Evolutionary conservation across 208 protist genomes (phyloP), one percentile per base, ranked within the genome.

Genomic region (Borovskyia barvae): DNA sequence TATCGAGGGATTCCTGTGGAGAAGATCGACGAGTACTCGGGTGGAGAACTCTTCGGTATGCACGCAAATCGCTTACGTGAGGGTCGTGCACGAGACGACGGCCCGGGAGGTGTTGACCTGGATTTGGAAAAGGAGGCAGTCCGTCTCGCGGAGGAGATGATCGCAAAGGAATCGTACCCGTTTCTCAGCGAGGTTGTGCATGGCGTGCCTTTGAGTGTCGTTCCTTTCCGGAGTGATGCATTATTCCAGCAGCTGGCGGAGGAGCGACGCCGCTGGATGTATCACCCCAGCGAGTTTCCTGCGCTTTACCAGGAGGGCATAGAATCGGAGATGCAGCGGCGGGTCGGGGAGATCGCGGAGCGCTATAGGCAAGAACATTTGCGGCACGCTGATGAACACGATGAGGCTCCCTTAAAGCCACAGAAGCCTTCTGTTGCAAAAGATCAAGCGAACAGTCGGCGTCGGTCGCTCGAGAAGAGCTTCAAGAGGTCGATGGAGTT

Each of bases 181-280:
- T 85, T 85, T 66, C 65, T 92, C 6, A 77, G 82, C n/a, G 73
- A 80, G 32, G 73, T 80, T 15, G 59, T 71, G 5, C 52, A 83
- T 20, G 58, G 72, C 35, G 70, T 92, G 14, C 56, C 66, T 1
- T 47, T 80, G 29, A 65, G 68, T 24, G 69, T 72, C 55, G 42
- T 92, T 17, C 63, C 66, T 3, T 58, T 89, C 41, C 72, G 83
- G 46, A 55, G 70, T 6, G 85, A 92, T 35, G 42, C 57, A 5
- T 32, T 57, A 9, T 87, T 92, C 55, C 43, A 36, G 22, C 47
- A 72, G 11, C 66, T 92, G n/a, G 79, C 87, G 46, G 48, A 76
- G 32, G 50, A 87, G 71, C 72, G 76, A 29, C 60, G 59, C 24
- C 30, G 59, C 19, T 36, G 19, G 9, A 42, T 48, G 1, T 51